Evolutionary conservation across 371 early-diverging fungal species (phyloP), one percentile per base, ranked within the genome.

Genomic region (Dichotomocladium elegans): DNA sequence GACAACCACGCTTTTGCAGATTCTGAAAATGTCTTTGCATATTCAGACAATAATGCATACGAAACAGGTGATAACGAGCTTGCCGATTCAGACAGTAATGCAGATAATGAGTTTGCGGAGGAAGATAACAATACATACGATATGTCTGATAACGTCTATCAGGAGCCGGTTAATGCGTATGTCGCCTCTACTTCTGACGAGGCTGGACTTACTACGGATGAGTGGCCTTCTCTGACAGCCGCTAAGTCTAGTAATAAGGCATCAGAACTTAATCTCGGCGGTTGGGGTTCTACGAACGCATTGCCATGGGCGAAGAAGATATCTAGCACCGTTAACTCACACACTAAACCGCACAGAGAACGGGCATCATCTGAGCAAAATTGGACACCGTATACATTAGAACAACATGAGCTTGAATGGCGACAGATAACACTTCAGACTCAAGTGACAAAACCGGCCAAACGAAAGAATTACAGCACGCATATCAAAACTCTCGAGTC

Each of bases 231-330:
- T 1, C 25, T 52, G 8, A 27, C 14, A 51, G 19, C 28, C 11
- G 12, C 9, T 1, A 11, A 26, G 31, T n/a, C n/a, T n/a, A 2
- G 9, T 21, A 37, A 30, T n/a, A 15, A 35, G 17, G 42, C 31
- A 14, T 41, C 30, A n/a, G 40, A 51, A 0, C 48, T 47, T 4
- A 58, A 55, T 1, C 33, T 71, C 3, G 72, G 72, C 8, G 68
- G 68, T 0, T 68, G 66, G 72, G 65, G 68, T 14, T 30, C 43
- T 0, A 35, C 51, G 3, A 27, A 35, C 4, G 30, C 37, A 10
- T 24, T 37, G 7, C 12, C 28, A 1, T 65, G 61, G 60, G 9
- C 37, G 0, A 35, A 55, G 41, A 47, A 58, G 17, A 33, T 26
- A 7, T 26, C 41, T 24, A n/a, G 8, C 11, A 21, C n/a, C 4